Evolutionary conservation across 1,139 yeast genomes (phyloP), one percentile per base, ranked within the genome.

Genomic region (Candida freyschussii): DNA sequence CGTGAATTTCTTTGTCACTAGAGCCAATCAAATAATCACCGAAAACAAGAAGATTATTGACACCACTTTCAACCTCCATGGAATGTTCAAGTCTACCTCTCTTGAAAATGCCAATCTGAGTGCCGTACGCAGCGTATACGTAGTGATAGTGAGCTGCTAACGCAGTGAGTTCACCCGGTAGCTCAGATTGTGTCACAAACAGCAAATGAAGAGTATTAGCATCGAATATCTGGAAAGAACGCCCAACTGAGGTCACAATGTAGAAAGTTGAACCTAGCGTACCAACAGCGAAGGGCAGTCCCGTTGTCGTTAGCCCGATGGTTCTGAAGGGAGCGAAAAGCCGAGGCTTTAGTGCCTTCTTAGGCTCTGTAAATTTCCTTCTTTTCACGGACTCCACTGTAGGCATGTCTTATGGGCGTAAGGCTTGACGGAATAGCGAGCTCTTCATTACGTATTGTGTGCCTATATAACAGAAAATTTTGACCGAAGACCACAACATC

Each of bases 211-310:
- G 67, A 6, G 85, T 86, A 26, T 91, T 75, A 12, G 95, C 95
- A 62, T 91, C 98, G 53, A 84, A 93, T 23, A 91, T 85, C 57
- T 91, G 98, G 60, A 91, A 86, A 1, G 93, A 73, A 38, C 77
- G 70, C 5, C 96, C 98, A 17, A 91, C 95, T 22, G 86, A 78
- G 0, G 98, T 89, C 10, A 84, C 95, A 29, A 86, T 75, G 49
- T 89, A 82, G 52, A 83, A 89, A 1, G 94, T 78, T 13, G 85
- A 72, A 36, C 99, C 99, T 37, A 91, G 67, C 2, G 91, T 77
- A 19, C 97, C 95, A 21, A 87, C 66, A 9, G 96, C 86, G 55
- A 87, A 83, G 3, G 97, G 97, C 1, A 73, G 69, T 20, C 76
- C 80, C 52, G 86, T 85, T 21, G 86, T 68, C 17, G 82, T 85